Evolutionary conservation across 2,329 filamentous ascomycete species (phyloP).

Genomic region (Penicillium capsulatum): DNA sequence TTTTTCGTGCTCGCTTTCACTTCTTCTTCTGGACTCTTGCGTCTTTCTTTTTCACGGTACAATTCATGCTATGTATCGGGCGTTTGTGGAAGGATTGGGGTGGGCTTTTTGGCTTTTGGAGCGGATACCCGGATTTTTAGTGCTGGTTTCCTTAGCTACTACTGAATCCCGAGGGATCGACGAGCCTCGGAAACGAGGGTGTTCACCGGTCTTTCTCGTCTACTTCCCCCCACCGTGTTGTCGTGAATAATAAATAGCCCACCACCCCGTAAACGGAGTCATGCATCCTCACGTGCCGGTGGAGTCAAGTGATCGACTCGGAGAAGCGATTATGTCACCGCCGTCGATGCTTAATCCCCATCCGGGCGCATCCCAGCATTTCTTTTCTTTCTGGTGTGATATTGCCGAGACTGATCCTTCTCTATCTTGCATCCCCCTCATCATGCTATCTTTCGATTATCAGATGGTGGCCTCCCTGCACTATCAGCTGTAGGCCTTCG

Average conservation of each 20-base stretch:
- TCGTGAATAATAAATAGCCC: too few species aligned
- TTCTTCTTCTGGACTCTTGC: too few species aligned
- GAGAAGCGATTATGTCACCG: constrained; percentile 21
- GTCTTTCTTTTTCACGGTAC: neutral
- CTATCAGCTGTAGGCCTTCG: constrained; percentile 7
- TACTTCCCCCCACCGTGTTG: too few species aligned
- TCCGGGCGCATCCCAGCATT: constrained; percentile 13
- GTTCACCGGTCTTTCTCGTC: too few species aligned
- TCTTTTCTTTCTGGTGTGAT: constrained; percentile 1
- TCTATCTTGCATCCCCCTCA: constrained; percentile 1
- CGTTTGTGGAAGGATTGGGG: too few species aligned
- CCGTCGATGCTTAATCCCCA: constrained; percentile 16
- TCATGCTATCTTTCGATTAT: constrained; percentile 2
- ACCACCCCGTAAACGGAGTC: too few species aligned
- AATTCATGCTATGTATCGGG: neutral
- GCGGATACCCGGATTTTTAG: constrained; percentile 1
- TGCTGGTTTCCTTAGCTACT: too few species aligned
- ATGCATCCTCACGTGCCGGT: too few species aligned
- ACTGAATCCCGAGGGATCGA: too few species aligned
- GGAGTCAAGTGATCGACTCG: neutral
- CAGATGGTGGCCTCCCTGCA: constrained; percentile 3
- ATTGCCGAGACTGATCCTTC: constrained; percentile 2
- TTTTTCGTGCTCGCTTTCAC: too few species aligned
- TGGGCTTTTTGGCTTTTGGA: neutral
- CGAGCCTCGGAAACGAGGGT: too few species aligned